Conservation (phyloP, 495 filamentous ascomycete genomes). For the Penicillium longicatenatum region DNA sequence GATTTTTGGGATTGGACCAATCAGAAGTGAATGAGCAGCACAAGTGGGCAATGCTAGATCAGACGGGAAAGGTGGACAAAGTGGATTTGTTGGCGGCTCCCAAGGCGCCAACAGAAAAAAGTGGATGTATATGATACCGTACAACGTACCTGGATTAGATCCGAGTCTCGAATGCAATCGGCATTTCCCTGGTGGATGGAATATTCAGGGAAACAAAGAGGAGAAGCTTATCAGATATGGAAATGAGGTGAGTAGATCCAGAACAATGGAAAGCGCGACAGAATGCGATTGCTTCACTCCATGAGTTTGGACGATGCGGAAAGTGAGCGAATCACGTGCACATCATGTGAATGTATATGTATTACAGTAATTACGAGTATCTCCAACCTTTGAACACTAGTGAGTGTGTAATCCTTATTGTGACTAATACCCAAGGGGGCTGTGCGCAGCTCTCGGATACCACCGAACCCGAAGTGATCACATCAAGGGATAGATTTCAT, state of each 20-base stretch:
- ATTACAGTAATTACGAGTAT: neutral
- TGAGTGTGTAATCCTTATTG: neutral
- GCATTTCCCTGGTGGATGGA: conserved; percentile 1
- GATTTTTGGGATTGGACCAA: conserved; percentile 18
- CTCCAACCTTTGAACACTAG: neutral
- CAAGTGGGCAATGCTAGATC: conserved; percentile 23
- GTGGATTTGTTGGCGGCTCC: conserved; percentile 16
- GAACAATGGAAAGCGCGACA: neutral
- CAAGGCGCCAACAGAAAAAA: conserved; percentile 4
- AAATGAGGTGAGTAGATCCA: neutral
- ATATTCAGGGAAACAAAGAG: neutral
- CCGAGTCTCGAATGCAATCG: conserved; percentile 19
- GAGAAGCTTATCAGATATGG: neutral
- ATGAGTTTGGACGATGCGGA: neutral
- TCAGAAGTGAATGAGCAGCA: conserved; percentile 17
- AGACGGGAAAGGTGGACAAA: conserved; percentile 23
- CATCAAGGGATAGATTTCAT: conserved; percentile 4
- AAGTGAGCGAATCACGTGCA: neutral
- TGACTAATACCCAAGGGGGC: conserved; percentile 12
- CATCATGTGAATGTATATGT: neutral
- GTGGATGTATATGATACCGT: conserved; percentile 19
- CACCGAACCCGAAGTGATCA: conserved; percentile 20
- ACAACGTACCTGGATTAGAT: neutral
- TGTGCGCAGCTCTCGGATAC: conserved; percentile 26
- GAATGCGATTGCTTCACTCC: neutral